Base-by-base conservation (phyloP, 257 asterid species). In the Plantago major region DNA sequence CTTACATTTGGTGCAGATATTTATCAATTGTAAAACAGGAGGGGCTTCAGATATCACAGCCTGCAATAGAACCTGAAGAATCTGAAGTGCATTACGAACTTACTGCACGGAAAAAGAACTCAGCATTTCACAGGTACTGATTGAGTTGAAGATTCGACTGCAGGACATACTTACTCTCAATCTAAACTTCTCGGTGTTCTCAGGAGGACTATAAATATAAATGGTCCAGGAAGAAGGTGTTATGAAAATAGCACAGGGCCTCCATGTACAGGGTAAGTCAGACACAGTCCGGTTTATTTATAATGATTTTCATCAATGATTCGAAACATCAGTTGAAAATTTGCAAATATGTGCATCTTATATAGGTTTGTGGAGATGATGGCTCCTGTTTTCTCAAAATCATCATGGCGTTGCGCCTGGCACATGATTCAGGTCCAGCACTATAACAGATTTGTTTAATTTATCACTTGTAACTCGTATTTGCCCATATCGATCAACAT, bases 41-140 rank as follows among this genome's bases (percentile, higher is more conserved):
- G 75, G 92, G 88, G 42, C 86, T 88, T 63, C 81, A 79, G 64
- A 85, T 88, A 76, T 88, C 96, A 67, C 96, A 85, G 66, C 96
- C 96, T n/a, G 96, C 92, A 47, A 72, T 85, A 10, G 90, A 81
- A 71, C 74, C 88, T 74, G 62, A 69, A 28, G 60, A 44, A 64
- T 81, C 95, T 0, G 86, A 80, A 65, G 76, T 79, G 58, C 95
- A 85, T 81, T 79, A 88, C 80, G 68, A 62, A 69, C 71, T 85
- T 63, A 83, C 96, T 2, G 83, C 75, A 9, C 79, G 85, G 58
- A 62, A 74, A 38, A 68, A 33, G 42, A 74, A 66, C 7, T 85
- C 89, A 22, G 79, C 63, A 65, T 76, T 82, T 60, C 96, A 84
- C 67, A 62, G 95, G 95, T 84, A 82, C 43, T 9, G 3, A 59